Evolutionary conservation across 106 monocot species (phyloP), one percentile per base, ranked within the genome.

Genomic region (Phalaenopsis aphrodite): DNA sequence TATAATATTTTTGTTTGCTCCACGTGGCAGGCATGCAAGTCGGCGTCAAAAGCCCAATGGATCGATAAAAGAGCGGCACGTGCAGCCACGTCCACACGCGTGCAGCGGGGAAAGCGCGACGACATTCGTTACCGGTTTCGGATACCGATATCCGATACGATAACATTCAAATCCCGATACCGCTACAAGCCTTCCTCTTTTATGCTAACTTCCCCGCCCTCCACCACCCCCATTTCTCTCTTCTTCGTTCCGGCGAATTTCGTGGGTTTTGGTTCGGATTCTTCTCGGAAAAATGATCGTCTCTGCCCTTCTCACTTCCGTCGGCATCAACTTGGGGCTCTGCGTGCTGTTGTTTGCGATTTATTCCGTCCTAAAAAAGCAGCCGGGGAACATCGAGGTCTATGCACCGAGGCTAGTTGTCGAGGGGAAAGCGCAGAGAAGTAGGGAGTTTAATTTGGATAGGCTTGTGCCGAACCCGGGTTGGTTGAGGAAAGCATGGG

Each of bases 321-420:
- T 99, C 15, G 98, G 98, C 49, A 89, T 99, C 76, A 99, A 99
- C 79, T 84, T 99, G 23, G 94, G 85, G 78, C 89, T 99, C 45
- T 91, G 89, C 84, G 75, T 91, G 43, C 84, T 99, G 42, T 83
- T 99, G 67, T 85, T 93, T 65, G 83, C 75, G 4, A 81, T 91
- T 42, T 94, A 93, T 84, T 91, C 98, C 66, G 49, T 99, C 1
- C 90, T 99, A 41, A 74, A 93, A 67, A 93, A 93, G 79, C 95
- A 87, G 71, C 91, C 88, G 2, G 78, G 78, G 41, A 91, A 93
- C 66, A 79, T 84, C 76, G 73, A 56, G 56, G 86, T 99, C 75
- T 99, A 99, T 83, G 87, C 86, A 0, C 88, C 99, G 48, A 93
- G 95, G 42, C 84, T 79, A n/a, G 74, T 93, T 78, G 93, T 82